Percentiles rank a stretch among this genome's conserved stretches.
These are phyloP conservation scores for Globisporangium emineosum DNA, from an alignment of 352 stramenopile genomes.

Conservation along the genomic window DNA sequence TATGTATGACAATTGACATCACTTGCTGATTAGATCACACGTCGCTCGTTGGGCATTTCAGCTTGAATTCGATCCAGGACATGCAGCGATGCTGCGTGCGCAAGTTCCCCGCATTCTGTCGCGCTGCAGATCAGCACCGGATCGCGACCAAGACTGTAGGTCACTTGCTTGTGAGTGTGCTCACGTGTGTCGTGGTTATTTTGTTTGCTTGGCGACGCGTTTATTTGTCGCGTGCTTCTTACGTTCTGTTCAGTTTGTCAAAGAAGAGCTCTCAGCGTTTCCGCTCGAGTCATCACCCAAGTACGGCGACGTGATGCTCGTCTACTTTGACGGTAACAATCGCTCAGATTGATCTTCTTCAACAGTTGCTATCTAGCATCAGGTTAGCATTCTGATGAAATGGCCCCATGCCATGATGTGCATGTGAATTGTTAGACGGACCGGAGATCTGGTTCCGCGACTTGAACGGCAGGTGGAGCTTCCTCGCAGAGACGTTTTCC, in stretches of 20 bases:
- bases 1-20: too few species aligned
- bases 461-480: slow-evolving; percentile 57
- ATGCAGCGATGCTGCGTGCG: slow-evolving; percentile 40
- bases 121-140: slow-evolving; percentile 34
- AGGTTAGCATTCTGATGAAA: too few species aligned
- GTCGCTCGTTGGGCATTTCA: slow-evolving; percentile 63
- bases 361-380: too few species aligned
- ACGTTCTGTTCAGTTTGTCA: slow-evolving; percentile 15
- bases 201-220: neutral
- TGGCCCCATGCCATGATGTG: too few species aligned
- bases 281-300: slow-evolving; percentile 52
- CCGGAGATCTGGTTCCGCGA: slow-evolving; percentile 70
- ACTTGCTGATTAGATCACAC: slow-evolving; percentile 36
- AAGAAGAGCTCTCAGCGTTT: slow-evolving; percentile 38
- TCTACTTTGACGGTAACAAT: slow-evolving; percentile 33
- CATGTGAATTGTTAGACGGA: slow-evolving; percentile 32
- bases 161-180: neutral
- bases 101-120: slow-evolving; percentile 35
- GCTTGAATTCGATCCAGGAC: slow-evolving; percentile 57
- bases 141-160: slow-evolving; percentile 24
- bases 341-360: neutral
- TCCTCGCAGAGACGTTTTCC: slow-evolving; percentile 60
- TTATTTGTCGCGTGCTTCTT: too few species aligned
- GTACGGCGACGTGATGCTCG: slow-evolving; percentile 54
- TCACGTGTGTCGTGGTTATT: neutral